Percentiles rank a stretch among this genome's conserved stretches.
Evolutionary conservation across 768 basidiomycete species (phyloP).

Genomic region (Mrakia hoshinonis): DNA sequence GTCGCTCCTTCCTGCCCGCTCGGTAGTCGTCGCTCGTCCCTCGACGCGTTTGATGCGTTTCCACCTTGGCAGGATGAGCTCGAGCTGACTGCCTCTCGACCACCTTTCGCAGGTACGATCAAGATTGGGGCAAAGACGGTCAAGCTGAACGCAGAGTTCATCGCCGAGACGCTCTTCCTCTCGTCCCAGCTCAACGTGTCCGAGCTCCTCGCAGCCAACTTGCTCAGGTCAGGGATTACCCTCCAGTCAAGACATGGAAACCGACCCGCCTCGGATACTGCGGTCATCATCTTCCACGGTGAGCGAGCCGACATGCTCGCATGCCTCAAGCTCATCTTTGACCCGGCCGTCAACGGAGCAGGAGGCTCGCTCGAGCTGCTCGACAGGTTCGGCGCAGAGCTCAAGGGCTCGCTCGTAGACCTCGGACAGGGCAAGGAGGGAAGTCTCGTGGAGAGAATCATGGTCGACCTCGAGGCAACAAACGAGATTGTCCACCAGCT

Average conservation of each 20-base stretch:
- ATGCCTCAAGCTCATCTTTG: constrained; percentile 60
- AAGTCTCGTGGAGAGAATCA: constrained; percentile 50
- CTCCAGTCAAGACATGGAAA: constrained; percentile 42
- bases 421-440: constrained; percentile 35
- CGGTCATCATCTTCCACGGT: constrained; percentile 53
- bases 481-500: constrained; percentile 50
- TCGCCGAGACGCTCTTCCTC: constrained; percentile 65
- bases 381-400: constrained; percentile 43
- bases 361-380: constrained; percentile 26
- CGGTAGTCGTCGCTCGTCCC: not conserved
- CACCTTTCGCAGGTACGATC: constrained; percentile 32
- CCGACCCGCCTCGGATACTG: constrained; percentile 53
- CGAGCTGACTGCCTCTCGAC: not conserved
- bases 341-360: constrained; percentile 45
- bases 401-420: constrained; percentile 19
- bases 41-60: not conserved
- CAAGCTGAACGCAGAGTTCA: constrained; percentile 69
- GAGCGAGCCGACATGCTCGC: constrained; percentile 63
- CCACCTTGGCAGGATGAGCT: not conserved
- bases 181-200: constrained; percentile 73
- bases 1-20: not conserved
- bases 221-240: constrained; percentile 29
- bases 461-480: constrained; percentile 58
- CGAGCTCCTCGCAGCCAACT: constrained; percentile 61
- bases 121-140: constrained; percentile 52